Evolutionary conservation across 306 rosid species (phyloP).

Genomic region (Prunus padus): DNA sequence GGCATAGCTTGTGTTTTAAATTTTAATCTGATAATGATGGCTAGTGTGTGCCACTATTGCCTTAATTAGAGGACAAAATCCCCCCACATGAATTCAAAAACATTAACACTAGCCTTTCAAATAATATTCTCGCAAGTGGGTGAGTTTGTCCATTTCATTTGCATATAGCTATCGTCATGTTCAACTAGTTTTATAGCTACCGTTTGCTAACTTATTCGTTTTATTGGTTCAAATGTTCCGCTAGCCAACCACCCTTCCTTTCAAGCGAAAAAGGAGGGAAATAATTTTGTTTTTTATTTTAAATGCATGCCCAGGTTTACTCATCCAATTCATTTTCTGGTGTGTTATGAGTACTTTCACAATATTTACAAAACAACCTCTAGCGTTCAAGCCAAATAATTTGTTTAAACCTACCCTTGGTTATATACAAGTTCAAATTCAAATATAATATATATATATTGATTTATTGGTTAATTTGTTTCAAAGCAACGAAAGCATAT

Average conservation of each 20-base stretch:
- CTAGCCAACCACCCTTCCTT: background rate
- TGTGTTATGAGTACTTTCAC: no score
- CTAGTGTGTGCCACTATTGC: background rate
- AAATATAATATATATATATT: background rate
- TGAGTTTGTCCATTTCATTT: conserved; percentile 26
- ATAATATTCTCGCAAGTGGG: background rate
- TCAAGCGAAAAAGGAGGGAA: background rate
- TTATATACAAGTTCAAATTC: background rate
- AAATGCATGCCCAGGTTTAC: background rate
- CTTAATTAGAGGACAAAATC: background rate
- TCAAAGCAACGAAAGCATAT: conserved; percentile 40
- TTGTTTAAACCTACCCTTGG: background rate
- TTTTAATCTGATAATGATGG: background rate
- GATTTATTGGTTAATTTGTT: conserved; percentile 31
- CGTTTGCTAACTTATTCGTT: background rate
- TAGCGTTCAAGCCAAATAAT: background rate
- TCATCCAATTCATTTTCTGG: no score
- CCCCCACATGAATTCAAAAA: background rate
- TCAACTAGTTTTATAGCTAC: background rate
- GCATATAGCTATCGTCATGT: background rate
- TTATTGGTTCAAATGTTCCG: conserved; percentile 14
- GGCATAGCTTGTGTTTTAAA: background rate
- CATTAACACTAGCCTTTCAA: background rate
- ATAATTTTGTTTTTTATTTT: background rate
- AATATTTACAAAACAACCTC: background rate